Base-by-base conservation (phyloP, 1,284 basidiomycete genomes). In the Ganoderma meredithae region DNA sequence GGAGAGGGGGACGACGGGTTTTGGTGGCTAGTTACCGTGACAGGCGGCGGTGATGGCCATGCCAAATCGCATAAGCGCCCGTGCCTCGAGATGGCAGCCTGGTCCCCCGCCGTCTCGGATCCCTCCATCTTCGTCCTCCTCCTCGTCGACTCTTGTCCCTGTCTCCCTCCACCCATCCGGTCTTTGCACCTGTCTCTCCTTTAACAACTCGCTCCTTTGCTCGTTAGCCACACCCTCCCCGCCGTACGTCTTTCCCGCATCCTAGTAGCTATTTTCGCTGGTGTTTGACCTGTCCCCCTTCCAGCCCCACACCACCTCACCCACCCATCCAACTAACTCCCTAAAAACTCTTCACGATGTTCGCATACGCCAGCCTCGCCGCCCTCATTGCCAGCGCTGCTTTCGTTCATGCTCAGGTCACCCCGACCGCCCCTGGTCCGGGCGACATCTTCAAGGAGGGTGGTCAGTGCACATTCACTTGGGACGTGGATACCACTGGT, bases 371-470 rank as follows among this genome's bases (percentile, higher is more conserved):
- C 66, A 71, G 82, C 69, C 77, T 86, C 59, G 75, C 83, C 71
- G 75, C 87, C 56, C 73, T 86, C 58, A 77, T 83, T 61, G 76
- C 82, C 44, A 77, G 79, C 41, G 74, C 80, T 33, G 77, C 82
- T 41, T 67, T 81, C 58, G 84, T 80, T 39, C 81, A 74, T 61
- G 89, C 67, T n/a, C 63, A 63, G 8, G 31, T 52, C 6, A 78
- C 72, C n/a, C 91, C 91, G 22, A 84, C 74, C n/a, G 75, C 72
- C 5, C 78, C 78, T 59, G 74, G 77, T 22, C 89, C 90, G 2
- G 85, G 85, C 53, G 81, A 83, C 60, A 76, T 84, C n/a, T 92
- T 84, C 81, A 83, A 85, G 49, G 80, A 85, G 65, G 92, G 91
- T 22, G 63, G 78, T 4, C 74, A 79, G 2, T 94, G 92, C 74